Base-by-base conservation (phyloP, 2,329 filamentous ascomycete genomes). In the Aspergillus texensis region DNA sequence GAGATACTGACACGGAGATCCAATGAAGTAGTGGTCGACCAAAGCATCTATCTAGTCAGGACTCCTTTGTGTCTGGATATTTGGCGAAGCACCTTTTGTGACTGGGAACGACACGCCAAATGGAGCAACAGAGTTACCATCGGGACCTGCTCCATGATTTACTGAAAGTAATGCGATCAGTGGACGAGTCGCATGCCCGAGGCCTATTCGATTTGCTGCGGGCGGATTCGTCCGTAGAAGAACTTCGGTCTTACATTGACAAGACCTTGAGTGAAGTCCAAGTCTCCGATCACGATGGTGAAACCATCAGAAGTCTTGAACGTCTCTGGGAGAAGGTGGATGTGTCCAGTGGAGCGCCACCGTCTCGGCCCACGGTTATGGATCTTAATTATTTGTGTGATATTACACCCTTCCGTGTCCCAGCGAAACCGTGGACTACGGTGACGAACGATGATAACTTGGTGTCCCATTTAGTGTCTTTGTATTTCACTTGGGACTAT, bases 401-500 rank as follows among this genome's bases (percentile, higher is more conserved):
- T 12, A 10, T 39, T 26, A 11, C 52, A 19, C 52, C 52, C 6
- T 39, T 39, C 30, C 66, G 65, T 21, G 70, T 75, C 1, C 72
- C 72, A 0, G 72, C 72, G 8, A 68, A 64, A 28, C 71, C 93
- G 8, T 97, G 93, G 93, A 94, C 93, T 0, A 86, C 83, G 10
- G 92, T 95, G 34, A 96, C 91, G 1, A 83, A 86, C 56, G 92
- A 97, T 73, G 83, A 87, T 10, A 86, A 90, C 54, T 83, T 96
- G 39, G 87, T 96, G 63, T 86, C 88, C 12, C 93, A 96, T 77
- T 84, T 97, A 32, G 86, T 97, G 69, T 92, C 93, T 73, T 90
- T 96, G 86, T 97, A 97, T 79, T 96, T 96, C 77, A 91, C 88
- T 69, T 97, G 93, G 90, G 93, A 96, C 76, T 96, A 96, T 76